Evolutionary conservation across 495 filamentous ascomycete genomes (phyloP), one percentile per base, ranked within the genome.

Genomic region (Staphylotrichum longicolle): DNA sequence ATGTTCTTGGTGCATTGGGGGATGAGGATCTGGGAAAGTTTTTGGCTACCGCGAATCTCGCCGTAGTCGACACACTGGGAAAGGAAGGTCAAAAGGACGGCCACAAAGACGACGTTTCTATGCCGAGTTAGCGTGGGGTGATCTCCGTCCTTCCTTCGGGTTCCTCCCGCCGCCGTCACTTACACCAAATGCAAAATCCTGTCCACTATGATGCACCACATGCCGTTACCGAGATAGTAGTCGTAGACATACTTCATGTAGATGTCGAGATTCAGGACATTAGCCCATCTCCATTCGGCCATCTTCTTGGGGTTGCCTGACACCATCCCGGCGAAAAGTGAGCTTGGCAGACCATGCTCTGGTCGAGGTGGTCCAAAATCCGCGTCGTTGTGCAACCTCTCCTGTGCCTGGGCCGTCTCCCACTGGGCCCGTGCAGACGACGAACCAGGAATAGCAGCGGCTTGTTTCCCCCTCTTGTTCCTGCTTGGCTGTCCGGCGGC

Each of bases 281-380:
- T 97, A 59, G 90, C 89, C 91, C 94, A 98, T 70, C 88, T 87
- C 89, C 93, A 98, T 82, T 96, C 87, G 4, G 94, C 93, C 72
- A 86, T 90, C 66, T 92, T 86, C 74, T 87, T 89, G 11, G 88
- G 87, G 68, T 87, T 85, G 73, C 66, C 85, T 64, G 54, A 76
- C 73, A 70, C 67, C 46, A 65, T 62, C 66, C 40, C 78, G 68
- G 63, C 72, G 59, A 69, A 74, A 66, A 61, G 72, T 61, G 52
- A 71, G 66, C 53, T 68, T 30, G 65, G 74, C 42, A 60, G 47
- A 51, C 34, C 60, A 20, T 68, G 68, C 10, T 62, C 9, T 15
- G 46, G 42, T 14, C 35, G 58, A 14, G 52, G 40, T 27, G 60
- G 51, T 8, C 57, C 65, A 34, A 65, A 63, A 5, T 65, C 62